phyloP scores from a whole-genome alignment of 1,284 basidiomycete genomes.

The Blastosporella zonata region DNA sequence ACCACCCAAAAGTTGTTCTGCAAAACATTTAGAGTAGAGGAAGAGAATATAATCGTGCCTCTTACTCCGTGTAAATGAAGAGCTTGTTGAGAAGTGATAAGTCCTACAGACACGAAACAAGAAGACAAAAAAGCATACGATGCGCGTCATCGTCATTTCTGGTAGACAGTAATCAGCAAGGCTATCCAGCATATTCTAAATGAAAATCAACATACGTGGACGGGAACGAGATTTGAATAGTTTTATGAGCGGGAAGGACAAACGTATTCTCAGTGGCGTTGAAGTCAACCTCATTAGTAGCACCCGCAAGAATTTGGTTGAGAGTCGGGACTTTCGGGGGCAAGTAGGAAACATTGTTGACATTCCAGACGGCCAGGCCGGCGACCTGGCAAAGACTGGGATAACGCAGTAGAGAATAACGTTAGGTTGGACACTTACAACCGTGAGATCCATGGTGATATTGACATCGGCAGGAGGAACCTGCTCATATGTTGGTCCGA shows the following conservation, averaged over 20 bases:
- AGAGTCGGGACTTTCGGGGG: conserved; percentile 24
- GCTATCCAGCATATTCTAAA: neutral
- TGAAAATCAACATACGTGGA: conserved; percentile 18
- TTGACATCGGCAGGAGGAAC: conserved; percentile 22
- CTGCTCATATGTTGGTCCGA: conserved; percentile 3
- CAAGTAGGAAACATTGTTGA: conserved; percentile 25
- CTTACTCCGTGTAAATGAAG: conserved; percentile 18
- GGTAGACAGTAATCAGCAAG: neutral
- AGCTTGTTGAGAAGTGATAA: conserved; percentile 1
- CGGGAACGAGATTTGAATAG: conserved; percentile 24
- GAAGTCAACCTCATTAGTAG: conserved; percentile 17
- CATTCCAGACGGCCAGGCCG: conserved; percentile 23
- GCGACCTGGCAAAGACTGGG: conserved; percentile 10
- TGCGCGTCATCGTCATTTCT: conserved; percentile 17
- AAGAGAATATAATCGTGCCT: neutral
- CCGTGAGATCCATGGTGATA: conserved; percentile 21
- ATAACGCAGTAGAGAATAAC: too few relatives aligned
- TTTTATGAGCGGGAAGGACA: conserved; percentile 23
- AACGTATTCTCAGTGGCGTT: conserved; percentile 26
- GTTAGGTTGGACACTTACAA: conserved; percentile 12
- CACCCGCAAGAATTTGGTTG: conserved; percentile 21
- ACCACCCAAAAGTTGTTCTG: conserved; percentile 26
- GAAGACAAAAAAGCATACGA: conserved; percentile 4
- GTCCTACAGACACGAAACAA: neutral
- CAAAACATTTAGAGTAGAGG: neutral